These are phyloP conservation scores for Chenopodium berlandieri DNA, from an alignment of 148 eudicot genomes.

Conservation along the genomic window DNA sequence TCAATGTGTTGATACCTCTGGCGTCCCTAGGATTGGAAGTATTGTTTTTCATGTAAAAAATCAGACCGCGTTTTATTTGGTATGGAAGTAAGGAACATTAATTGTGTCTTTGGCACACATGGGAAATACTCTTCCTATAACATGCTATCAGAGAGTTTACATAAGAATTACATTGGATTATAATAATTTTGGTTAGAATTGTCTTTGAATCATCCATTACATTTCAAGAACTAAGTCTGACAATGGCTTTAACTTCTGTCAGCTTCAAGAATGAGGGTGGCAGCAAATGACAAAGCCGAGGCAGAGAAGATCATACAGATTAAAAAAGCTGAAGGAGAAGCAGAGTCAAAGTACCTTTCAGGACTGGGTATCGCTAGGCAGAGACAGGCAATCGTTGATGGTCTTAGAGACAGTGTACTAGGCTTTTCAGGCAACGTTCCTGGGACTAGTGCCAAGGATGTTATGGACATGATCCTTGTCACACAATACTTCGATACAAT, in stretches of 20 bases:
- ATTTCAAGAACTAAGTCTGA: neutral
- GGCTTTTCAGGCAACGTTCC: slow-evolving; percentile 43
- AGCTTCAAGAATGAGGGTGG: slow-evolving; percentile 47
- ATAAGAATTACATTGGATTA: no score
- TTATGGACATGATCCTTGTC: slow-evolving; percentile 49
- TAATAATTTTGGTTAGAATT: no score
- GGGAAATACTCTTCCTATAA: no score
- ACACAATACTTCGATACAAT: slow-evolving; percentile 49
- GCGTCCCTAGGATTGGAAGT: neutral
- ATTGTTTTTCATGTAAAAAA: no score
- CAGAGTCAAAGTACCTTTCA: slow-evolving; percentile 43
- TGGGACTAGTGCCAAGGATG: slow-evolving; percentile 45
- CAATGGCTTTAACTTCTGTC: neutral
- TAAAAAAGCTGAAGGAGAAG: slow-evolving; percentile 45
- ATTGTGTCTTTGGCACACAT: no score
- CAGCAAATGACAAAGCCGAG: slow-evolving; percentile 45
- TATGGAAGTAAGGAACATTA: no score
- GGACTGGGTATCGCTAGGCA: slow-evolving; percentile 48
- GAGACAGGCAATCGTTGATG: slow-evolving; percentile 46
- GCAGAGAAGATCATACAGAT: slow-evolving; percentile 47
- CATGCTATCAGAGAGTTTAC: no score
- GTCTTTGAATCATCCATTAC: neutral
- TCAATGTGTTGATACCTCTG: neutral
- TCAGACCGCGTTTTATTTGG: no score
- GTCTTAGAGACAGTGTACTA: slow-evolving; percentile 45